Percentiles rank a stretch among this genome's conserved stretches.
phyloP scores from a whole-genome alignment of 345 rosid genomes.

The Citrus reticulata region DNA sequence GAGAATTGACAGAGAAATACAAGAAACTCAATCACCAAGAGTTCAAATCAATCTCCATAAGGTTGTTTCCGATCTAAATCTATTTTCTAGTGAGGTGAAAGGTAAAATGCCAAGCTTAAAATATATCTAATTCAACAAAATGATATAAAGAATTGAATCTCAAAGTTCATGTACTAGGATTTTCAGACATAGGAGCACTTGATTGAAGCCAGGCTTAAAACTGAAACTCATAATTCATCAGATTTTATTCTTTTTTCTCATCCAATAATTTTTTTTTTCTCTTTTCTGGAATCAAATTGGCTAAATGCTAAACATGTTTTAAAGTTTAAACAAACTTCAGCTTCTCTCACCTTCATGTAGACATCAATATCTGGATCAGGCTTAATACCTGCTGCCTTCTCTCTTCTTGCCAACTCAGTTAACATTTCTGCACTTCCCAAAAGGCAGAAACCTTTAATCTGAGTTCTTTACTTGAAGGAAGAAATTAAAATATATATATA shows the following conservation, averaged over 20 bases:
- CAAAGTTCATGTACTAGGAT: background rate
- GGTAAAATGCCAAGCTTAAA: background rate
- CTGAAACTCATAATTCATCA: background rate
- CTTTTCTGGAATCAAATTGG: too few species aligned
- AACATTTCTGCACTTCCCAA: constrained; percentile 45
- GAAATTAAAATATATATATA: background rate
- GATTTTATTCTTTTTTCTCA: background rate
- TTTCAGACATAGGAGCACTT: background rate
- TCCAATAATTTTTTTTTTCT: background rate
- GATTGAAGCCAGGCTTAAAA: background rate
- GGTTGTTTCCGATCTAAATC: background rate
- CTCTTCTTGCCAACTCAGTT: constrained; percentile 72
- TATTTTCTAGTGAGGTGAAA: background rate
- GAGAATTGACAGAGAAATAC: constrained; percentile 2
- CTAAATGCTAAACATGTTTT: background rate
- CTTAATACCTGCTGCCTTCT: constrained; percentile 67
- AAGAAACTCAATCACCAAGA: background rate
- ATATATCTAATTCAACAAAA: background rate
- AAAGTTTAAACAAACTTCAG: background rate
- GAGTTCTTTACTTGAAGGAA: background rate
- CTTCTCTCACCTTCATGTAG: constrained; percentile 59
- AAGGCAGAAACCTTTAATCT: background rate
- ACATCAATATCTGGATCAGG: constrained; percentile 83
- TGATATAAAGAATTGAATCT: background rate
- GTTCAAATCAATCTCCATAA: background rate